Conservation (phyloP, 179 eudicot genomes). For the Camellia oleifera region DNA sequence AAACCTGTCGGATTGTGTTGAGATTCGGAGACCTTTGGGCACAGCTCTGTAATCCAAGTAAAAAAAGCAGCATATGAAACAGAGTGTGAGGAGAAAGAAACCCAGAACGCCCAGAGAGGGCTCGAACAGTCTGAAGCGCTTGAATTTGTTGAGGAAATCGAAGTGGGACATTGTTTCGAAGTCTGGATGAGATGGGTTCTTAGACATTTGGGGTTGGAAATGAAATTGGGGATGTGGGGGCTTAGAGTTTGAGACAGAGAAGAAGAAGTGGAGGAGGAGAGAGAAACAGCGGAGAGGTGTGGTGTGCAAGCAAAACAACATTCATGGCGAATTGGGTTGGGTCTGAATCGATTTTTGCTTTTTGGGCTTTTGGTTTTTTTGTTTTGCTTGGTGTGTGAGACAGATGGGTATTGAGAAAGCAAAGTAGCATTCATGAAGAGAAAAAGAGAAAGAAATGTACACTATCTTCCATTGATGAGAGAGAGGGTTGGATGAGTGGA, state of each 20-base stretch:
- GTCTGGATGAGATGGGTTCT: constrained; percentile 29
- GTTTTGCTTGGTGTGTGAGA: constrained; percentile 26
- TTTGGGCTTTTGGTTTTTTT: neutral
- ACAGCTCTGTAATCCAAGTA: constrained; percentile 62
- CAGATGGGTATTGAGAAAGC: constrained; percentile 41
- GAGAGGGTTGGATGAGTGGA: neutral
- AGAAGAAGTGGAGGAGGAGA: neutral
- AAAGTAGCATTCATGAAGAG: constrained; percentile 29
- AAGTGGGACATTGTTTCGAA: constrained; percentile 17
- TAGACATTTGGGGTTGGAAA: neutral
- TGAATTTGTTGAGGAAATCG: constrained; percentile 43
- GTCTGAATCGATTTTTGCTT: neutral
- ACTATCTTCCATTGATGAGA: neutral
- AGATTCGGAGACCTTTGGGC: constrained; percentile 38
- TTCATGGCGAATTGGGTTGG: constrained; percentile 17
- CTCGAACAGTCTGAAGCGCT: constrained; percentile 58
- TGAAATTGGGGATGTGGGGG: neutral
- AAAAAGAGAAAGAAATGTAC: neutral
- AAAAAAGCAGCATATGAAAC: constrained; percentile 49
- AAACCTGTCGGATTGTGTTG: constrained; percentile 36
- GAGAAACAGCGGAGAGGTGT: constrained; percentile 7
- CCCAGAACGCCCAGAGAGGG: constrained; percentile 61
- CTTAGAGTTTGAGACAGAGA: too few relatives aligned
- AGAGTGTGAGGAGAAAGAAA: constrained; percentile 37
- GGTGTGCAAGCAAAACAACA: constrained; percentile 16